Conservation (phyloP, 345 rosid species). For the Eucalyptus caleyi region DNA sequence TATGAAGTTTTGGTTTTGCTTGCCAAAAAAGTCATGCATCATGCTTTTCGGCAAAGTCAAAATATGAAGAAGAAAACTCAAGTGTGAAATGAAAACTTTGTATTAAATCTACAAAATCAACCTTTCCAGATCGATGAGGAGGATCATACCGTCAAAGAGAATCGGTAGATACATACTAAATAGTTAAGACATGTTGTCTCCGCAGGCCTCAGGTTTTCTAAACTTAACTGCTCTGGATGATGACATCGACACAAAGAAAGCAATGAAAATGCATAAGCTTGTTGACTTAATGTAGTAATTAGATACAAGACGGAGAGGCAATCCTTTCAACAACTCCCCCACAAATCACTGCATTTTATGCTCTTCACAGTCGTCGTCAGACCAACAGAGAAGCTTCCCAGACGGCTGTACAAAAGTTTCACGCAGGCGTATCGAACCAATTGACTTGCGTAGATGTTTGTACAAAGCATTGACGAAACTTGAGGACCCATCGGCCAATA, state of each 20-base stretch:
- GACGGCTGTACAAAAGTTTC: neutral
- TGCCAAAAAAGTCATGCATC: neutral
- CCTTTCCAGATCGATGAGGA: neutral
- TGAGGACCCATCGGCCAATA: neutral
- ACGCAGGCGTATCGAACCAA: neutral
- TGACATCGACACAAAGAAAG: neutral
- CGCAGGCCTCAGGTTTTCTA: neutral
- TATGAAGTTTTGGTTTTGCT: neutral
- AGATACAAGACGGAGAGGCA: neutral
- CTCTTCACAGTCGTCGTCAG: neutral
- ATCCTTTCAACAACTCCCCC: neutral
- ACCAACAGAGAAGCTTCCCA: neutral
- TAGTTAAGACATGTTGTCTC: neutral
- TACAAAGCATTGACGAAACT: neutral
- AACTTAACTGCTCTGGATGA: neutral
- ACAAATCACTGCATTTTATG: neutral
- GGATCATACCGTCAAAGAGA: neutral
- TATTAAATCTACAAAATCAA: neutral
- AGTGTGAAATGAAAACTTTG: neutral
- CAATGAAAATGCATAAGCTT: neutral
- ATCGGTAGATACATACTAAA: neutral
- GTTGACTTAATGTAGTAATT: neutral
- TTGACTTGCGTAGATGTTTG: neutral
- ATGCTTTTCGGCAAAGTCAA: neutral
- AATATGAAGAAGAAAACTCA: neutral